phyloP scores from a whole-genome alignment of 257 asterid genomes.

The Solanum chiquidenum region DNA sequence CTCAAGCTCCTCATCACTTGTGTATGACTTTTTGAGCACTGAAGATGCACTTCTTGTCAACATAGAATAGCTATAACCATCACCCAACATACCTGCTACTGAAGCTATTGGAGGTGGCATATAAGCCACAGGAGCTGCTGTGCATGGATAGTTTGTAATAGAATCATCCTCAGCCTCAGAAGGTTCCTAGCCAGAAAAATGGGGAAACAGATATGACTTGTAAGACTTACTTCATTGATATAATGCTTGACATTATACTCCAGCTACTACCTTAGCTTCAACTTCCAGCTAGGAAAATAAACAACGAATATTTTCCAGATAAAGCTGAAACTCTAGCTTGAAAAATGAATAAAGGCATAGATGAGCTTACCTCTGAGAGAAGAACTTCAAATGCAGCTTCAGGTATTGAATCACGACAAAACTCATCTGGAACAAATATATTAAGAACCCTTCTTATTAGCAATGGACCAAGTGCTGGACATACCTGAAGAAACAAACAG shows the following conservation, averaged over 20 bases:
- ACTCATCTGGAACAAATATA: constrained; percentile 64
- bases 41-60: constrained; percentile 44
- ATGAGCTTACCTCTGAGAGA: constrained; percentile 44
- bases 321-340: background rate
- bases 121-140: constrained; percentile 46
- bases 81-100: constrained; percentile 34
- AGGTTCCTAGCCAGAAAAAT: constrained; percentile 25
- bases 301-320: background rate
- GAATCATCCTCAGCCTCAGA: constrained; percentile 35
- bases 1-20: constrained; percentile 76
- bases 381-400: constrained; percentile 58
- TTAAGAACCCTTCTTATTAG: constrained; percentile 58
- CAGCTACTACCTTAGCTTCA: background rate
- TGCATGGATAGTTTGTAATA: constrained; percentile 45
- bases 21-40: constrained; percentile 54
- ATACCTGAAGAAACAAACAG: constrained; percentile 32
- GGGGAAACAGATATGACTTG: background rate
- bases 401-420: constrained; percentile 68
- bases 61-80: constrained; percentile 18
- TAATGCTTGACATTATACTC: background rate
- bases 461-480: constrained; percentile 57
- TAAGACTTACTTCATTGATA: background rate
- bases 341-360: background rate
- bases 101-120: constrained; percentile 37
- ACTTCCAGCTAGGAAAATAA: background rate